phyloP scores from a whole-genome alignment of 441 rosid species.

The Jatropha podagrica region DNA sequence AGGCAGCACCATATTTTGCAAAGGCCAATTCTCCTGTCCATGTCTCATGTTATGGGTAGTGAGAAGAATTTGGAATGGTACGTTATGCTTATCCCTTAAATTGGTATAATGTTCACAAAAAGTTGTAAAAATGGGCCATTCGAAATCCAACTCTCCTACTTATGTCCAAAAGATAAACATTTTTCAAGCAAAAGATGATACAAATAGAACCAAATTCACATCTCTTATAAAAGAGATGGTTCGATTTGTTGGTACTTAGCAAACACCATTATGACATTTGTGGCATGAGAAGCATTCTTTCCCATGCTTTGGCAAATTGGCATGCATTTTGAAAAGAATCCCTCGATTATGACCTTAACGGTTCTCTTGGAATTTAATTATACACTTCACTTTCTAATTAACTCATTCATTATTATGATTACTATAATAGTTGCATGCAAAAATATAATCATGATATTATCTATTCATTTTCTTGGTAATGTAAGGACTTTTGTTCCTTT shows the following conservation, averaged over 20 bases:
- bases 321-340: background rate
- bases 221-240: background rate
- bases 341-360: background rate
- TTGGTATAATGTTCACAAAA: background rate
- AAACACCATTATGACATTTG: slow-evolving; percentile 14
- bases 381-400: background rate
- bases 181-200: slow-evolving; percentile 4
- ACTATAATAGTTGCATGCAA: background rate
- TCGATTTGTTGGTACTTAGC: slow-evolving; percentile 8
- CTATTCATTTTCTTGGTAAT: no score
- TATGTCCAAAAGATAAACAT: background rate
- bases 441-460: background rate
- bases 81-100: no score
- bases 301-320: slow-evolving; percentile 1
- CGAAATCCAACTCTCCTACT: background rate
- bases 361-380: background rate
- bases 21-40: no score
- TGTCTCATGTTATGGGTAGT: background rate
- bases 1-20: no score
- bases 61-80: background rate
- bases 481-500: no score
- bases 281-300: slow-evolving; percentile 14
- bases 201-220: slow-evolving; percentile 8
- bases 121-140: background rate
- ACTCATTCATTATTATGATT: background rate